Conservation (phyloP, 805 yeast genomes). For the Pichia phayaonensis region DNA sequence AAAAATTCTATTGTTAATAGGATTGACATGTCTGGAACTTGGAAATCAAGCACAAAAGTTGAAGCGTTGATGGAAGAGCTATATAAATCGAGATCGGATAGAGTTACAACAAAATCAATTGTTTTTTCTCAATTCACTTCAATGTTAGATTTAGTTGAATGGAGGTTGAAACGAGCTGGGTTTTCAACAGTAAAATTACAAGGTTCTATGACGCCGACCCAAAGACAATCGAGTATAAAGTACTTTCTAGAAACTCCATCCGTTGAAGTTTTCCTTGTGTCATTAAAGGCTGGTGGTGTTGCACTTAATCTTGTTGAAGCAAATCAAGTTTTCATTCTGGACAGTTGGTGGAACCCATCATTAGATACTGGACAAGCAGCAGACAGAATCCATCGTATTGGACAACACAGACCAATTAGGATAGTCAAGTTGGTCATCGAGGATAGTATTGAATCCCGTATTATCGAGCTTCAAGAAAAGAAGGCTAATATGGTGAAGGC, state of each 20-base stretch:
- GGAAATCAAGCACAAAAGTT: constrained; percentile 94
- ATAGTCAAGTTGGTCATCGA: constrained; percentile 91
- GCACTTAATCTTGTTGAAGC: constrained; percentile 96
- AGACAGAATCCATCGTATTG: constrained; percentile 96
- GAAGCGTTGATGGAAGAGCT: constrained; percentile 94
- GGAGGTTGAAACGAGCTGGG: constrained; percentile 93
- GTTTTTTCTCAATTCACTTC: constrained; percentile 88
- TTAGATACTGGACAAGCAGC: constrained; percentile 94
- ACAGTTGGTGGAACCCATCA: constrained; percentile 99
- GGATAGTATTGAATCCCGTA: constrained; percentile 94
- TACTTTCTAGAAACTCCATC: constrained; percentile 88
- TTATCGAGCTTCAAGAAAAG: constrained; percentile 92
- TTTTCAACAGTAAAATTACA: constrained; percentile 89
- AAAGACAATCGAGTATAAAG: constrained; percentile 84
- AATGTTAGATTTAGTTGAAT: constrained; percentile 91
- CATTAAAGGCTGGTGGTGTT: constrained; percentile 98
- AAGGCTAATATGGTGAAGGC: constrained; percentile 98
- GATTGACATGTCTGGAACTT: constrained; percentile 76
- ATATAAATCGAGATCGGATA: constrained; percentile 76
- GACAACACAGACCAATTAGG: constrained; percentile 89
- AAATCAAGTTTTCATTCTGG: constrained; percentile 89
- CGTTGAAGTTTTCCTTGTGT: constrained; percentile 90
- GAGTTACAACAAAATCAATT: constrained; percentile 86
- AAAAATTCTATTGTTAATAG: constrained; percentile 77
- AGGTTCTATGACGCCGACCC: constrained; percentile 96